phyloP scores from a whole-genome alignment of 2,329 filamentous ascomycete species.

The Colletotrichum sp. region DNA sequence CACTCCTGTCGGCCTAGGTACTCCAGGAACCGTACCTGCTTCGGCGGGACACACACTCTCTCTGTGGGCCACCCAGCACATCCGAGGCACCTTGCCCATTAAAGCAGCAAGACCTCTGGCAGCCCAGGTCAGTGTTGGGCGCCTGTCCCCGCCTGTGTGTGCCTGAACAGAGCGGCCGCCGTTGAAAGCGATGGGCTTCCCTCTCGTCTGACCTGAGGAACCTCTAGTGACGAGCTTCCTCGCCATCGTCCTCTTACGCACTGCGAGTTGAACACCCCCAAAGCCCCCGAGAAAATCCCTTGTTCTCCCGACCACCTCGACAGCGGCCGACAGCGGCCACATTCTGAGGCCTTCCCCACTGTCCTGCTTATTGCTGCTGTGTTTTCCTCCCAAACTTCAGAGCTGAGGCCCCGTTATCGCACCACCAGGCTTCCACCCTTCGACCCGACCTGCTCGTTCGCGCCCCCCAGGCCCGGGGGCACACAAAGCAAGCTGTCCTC shows the following conservation, averaged over 20 bases:
- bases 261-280: not conserved
- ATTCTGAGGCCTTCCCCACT: conserved; percentile 2
- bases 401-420: conserved; percentile 17
- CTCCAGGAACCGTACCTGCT: not conserved
- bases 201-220: not conserved
- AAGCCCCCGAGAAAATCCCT: not conserved
- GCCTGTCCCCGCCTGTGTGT: conserved; percentile 4
- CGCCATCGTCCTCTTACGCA: not conserved
- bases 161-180: not conserved
- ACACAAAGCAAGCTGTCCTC: not conserved
- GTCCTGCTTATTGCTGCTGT: not conserved
- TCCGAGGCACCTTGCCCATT: not conserved
- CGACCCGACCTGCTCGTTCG: not conserved
- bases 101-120: conserved; percentile 10
- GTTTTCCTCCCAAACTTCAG: not conserved
- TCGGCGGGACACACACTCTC: not conserved
- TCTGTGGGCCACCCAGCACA: not conserved
- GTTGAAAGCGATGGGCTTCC: not conserved
- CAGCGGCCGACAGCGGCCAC: conserved; percentile 15
- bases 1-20: not conserved
- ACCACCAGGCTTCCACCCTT: not conserved
- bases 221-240: not conserved
- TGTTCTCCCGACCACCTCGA: not conserved
- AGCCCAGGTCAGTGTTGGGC: not conserved
- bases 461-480: not conserved